These are phyloP conservation scores for Aspergillus candidus DNA, from an alignment of 2,329 filamentous ascomycete genomes.

Conservation along the genomic window DNA sequence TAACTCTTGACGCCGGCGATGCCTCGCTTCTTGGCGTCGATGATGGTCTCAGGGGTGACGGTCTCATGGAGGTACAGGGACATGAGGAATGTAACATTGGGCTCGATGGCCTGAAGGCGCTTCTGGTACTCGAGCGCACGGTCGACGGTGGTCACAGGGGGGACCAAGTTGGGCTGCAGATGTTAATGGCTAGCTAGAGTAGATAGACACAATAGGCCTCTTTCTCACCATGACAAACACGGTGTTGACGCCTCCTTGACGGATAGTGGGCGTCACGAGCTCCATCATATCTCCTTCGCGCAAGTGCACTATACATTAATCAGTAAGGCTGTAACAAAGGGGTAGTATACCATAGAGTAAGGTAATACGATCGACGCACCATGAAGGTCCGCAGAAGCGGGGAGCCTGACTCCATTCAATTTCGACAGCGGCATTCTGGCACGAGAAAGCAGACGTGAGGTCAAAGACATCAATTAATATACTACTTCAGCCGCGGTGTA, in stretches of 20 bases:
- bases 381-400: slow-evolving; percentile 61
- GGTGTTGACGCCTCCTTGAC: slow-evolving; percentile 60
- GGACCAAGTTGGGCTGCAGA: slow-evolving; percentile 57
- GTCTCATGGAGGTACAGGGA: slow-evolving; percentile 62
- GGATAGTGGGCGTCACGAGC: slow-evolving; percentile 49
- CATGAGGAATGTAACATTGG: slow-evolving; percentile 65
- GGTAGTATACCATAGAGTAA: neutral
- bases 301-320: slow-evolving; percentile 51
- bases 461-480: neutral
- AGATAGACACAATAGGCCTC: too few relatives aligned
- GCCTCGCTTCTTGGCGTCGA: slow-evolving; percentile 65
- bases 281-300: slow-evolving; percentile 61
- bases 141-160: slow-evolving; percentile 56
- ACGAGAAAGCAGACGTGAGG: neutral
- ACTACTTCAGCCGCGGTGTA: too few relatives aligned
- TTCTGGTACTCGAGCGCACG: slow-evolving; percentile 62
- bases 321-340: slow-evolving; percentile 9
- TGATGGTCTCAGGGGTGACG: slow-evolving; percentile 63
- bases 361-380: slow-evolving; percentile 21
- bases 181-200: slow-evolving; percentile 11
- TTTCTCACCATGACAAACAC: slow-evolving; percentile 48
- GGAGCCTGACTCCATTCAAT: slow-evolving; percentile 45
- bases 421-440: slow-evolving; percentile 29
- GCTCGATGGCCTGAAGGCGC: slow-evolving; percentile 54
- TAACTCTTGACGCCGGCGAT: slow-evolving; percentile 58